phyloP scores from a whole-genome alignment of 2,329 filamentous ascomycete genomes.

The Thelonectria discophora region DNA sequence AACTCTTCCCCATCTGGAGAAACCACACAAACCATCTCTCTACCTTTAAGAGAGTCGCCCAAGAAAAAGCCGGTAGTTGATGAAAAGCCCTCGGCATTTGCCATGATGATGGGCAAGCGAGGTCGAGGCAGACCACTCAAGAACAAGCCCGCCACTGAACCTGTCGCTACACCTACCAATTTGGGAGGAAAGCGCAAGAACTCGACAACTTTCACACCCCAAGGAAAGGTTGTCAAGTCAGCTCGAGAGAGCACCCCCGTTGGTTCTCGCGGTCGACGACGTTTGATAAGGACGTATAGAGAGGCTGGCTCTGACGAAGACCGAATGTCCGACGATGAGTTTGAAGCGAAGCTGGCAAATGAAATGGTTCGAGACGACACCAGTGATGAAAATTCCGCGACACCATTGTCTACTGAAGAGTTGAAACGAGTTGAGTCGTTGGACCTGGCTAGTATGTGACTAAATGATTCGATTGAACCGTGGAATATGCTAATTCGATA shows the following conservation, averaged over 20 bases:
- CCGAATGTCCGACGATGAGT: slow-evolving; percentile 80
- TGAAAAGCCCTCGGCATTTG: slow-evolving; percentile 52
- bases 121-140: slow-evolving; percentile 38
- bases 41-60: slow-evolving; percentile 50
- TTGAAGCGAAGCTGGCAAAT: slow-evolving; percentile 79
- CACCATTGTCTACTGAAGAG: slow-evolving; percentile 63
- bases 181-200: slow-evolving; percentile 46
- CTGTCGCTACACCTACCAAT: slow-evolving; percentile 32
- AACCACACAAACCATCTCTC: slow-evolving; percentile 37
- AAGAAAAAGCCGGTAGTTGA: slow-evolving; percentile 43
- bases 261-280: slow-evolving; percentile 60
- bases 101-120: slow-evolving; percentile 62
- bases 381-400: slow-evolving; percentile 43
- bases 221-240: slow-evolving; percentile 76
- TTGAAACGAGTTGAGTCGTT: slow-evolving; percentile 72
- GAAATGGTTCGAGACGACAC: slow-evolving; percentile 60
- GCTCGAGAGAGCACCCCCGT: slow-evolving; percentile 79
- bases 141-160: slow-evolving; percentile 34
- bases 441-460: slow-evolving; percentile 75
- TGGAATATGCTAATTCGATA: slow-evolving; percentile 35
- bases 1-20: slow-evolving; percentile 51
- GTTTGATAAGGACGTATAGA: slow-evolving; percentile 59
- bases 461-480: no score
- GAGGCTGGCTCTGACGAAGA: slow-evolving; percentile 68
- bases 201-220: slow-evolving; percentile 46